Conservation (phyloP, 202 grass and related monocot species). For the Setaria viridis region DNA sequence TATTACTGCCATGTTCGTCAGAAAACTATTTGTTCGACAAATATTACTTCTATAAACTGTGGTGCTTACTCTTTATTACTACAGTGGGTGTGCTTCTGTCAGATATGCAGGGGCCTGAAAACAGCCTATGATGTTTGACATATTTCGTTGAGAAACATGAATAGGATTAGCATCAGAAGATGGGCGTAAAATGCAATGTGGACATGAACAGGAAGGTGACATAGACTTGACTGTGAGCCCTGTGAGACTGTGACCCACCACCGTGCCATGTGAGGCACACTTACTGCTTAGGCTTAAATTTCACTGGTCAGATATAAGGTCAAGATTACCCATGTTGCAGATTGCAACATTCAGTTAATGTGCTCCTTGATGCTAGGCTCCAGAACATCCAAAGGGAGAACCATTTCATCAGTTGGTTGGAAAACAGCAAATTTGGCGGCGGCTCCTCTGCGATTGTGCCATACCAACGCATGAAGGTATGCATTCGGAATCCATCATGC, state of each 20-base stretch:
- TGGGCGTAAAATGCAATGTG: conserved; percentile 42
- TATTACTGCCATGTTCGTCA: not conserved
- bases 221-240: not conserved
- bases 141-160: not conserved
- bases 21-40: not conserved
- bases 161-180: not conserved
- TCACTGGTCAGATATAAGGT: not conserved
- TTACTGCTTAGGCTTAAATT: not conserved
- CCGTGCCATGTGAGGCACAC: conserved; percentile 1
- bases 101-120: not conserved
- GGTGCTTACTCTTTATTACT: not conserved
- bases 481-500: not conserved
- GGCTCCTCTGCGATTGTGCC: conserved; percentile 17
- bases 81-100: not conserved
- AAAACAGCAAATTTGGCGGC: conserved; percentile 31
- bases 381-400: conserved; percentile 11
- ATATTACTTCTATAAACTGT: not conserved
- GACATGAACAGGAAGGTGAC: conserved; percentile 13
- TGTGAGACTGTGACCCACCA: not conserved
- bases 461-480: conserved; percentile 38
- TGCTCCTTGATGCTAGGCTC: not conserved
- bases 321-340: not conserved
- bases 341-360: not conserved
- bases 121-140: not conserved
- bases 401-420: conserved; percentile 32